Conservation (phyloP, 2,329 filamentous ascomycete species). For the Botrytis deweyae region DNA sequence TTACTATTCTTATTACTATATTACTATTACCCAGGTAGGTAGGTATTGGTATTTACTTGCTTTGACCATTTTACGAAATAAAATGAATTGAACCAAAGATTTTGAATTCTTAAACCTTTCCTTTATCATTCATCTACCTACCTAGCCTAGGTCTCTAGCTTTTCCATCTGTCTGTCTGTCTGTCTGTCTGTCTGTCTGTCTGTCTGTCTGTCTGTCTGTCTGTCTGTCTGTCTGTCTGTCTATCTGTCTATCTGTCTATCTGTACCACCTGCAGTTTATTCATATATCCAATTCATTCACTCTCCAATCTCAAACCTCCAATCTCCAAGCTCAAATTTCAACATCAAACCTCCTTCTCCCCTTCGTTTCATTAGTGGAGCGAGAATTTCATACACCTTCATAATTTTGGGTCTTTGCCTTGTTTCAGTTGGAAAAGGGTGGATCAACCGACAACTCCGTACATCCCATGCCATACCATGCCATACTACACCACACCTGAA, state of each 20-base stretch:
- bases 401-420: not conserved
- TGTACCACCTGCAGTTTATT: not conserved
- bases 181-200: not conserved
- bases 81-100: not conserved
- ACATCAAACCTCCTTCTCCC: not conserved
- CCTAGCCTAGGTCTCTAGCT: no score
- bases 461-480: not conserved
- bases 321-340: not conserved
- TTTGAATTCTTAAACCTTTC: not conserved
- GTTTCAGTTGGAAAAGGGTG: not conserved
- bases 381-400: not conserved
- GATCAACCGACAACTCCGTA: not conserved
- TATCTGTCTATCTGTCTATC: not conserved
- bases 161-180: not conserved
- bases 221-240: no score
- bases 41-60: not conserved
- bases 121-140: not conserved
- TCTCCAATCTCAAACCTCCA: not conserved
- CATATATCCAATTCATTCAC: not conserved
- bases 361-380: not conserved
- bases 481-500: not conserved
- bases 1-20: not conserved
- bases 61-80: slow-evolving; percentile 9
- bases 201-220: no score
- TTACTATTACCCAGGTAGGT: not conserved